Conservation (phyloP, 495 filamentous ascomycete genomes). For the Baudoinia panamericana region DNA sequence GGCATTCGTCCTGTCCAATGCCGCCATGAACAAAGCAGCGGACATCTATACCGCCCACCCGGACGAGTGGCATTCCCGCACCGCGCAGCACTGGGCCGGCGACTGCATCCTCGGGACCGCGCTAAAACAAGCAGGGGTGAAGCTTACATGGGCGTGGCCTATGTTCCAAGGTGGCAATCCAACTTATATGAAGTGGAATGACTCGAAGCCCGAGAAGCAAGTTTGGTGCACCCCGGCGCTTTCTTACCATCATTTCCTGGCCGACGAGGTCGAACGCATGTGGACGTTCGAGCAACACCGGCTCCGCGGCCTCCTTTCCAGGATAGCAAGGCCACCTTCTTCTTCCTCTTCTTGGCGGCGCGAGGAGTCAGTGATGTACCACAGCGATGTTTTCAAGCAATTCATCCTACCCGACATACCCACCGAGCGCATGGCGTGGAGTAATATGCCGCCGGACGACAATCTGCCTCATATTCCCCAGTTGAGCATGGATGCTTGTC, state of each 20-base stretch:
- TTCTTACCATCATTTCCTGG: slow-evolving; percentile 13
- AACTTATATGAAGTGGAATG: slow-evolving; percentile 1
- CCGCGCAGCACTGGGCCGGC: slow-evolving; percentile 14
- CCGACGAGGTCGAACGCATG: slow-evolving; percentile 5
- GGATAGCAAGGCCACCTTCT: neutral
- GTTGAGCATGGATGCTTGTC: too few relatives aligned
- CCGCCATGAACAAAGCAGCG: slow-evolving; percentile 29
- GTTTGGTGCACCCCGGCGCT: slow-evolving; percentile 10
- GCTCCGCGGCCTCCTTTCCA: slow-evolving; percentile 6
- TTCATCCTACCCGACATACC: slow-evolving; percentile 6
- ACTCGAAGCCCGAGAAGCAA: neutral
- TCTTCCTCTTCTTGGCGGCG: neutral
- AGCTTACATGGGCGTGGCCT: slow-evolving; percentile 8
- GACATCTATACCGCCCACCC: slow-evolving; percentile 1
- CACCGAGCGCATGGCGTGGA: slow-evolving; percentile 1
- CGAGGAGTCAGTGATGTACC: neutral
- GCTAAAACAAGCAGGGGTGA: slow-evolving; percentile 6
- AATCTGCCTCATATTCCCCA: too few relatives aligned
- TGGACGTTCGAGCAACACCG: slow-evolving; percentile 15
- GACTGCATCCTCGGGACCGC: slow-evolving; percentile 14
- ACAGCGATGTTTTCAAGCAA: slow-evolving; percentile 9
- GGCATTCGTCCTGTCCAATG: slow-evolving; percentile 39
- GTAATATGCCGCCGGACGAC: slow-evolving; percentile 11
- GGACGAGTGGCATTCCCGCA: slow-evolving; percentile 7
- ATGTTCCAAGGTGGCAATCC: slow-evolving; percentile 14